Evolutionary conservation across 352 stramenopile species (phyloP), one percentile per base, ranked within the genome.

Genomic region (Globisporangium barbulae): DNA sequence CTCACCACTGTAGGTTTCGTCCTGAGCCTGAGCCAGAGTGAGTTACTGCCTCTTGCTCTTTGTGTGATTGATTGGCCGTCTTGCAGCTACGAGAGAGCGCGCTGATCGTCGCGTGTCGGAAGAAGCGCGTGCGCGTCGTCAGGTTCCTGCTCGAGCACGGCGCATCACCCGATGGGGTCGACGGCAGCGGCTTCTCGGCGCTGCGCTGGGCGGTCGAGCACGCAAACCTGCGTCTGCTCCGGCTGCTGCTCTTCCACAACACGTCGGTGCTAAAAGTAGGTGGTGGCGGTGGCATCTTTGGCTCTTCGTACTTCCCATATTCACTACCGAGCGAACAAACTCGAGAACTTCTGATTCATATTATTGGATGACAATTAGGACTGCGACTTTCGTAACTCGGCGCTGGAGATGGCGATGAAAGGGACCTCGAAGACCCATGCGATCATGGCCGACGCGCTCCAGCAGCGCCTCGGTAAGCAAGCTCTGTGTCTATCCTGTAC

Each of bases 121-220:
- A 82, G 56, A 82, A 85, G 30, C 70, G 69, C 9, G 66, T 75
- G 33, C 15, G 53, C 1, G 63, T 67, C 12, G 58, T 78, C 12
- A 70, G 69, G 37, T 72, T 85, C 35, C 67, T 90, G n/a, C 62
- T 89, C 25, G 64, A 78, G 28, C 69, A 69, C 9, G 73, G 74
- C 1, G 76, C 78, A 1, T 65, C 61, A 17, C 69, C 74, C 6
- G 75, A 88, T 59, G 19, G 69, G 10, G 65, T 79, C n/a, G 81
- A 88, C 49, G 59, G 54, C 17, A 70, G 71, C 0, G 78, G 76
- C 1, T 82, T 72, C 42, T 90, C 81, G 0, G 71, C 78, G 10
- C 63, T 90, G 19, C 70, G 81, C 0, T 90, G 81, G 81, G 78
- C 71, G 0, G 69, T 79, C 22, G 65, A 67, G 15, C 73, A 87